A percentile compares a stretch with the other conserved stretches of the same genome.
phyloP scores from a whole-genome alignment of 1,139 yeast species.

The Citeromyces hawaiiensis region DNA sequence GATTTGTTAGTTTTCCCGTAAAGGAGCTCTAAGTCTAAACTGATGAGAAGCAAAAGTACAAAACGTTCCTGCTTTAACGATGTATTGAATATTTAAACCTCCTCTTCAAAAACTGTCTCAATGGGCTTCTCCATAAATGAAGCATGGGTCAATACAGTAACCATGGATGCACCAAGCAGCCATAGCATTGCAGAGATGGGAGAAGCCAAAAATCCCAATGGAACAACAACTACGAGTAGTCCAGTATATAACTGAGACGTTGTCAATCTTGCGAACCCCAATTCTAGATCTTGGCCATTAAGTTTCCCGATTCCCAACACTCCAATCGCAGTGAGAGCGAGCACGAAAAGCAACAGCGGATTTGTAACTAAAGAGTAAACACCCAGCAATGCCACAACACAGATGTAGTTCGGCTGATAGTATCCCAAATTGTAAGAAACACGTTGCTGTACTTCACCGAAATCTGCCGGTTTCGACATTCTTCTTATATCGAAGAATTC shows the following conservation, averaged over 20 bases:
- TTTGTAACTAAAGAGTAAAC: constrained; percentile 73
- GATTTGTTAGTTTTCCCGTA: constrained; percentile 1
- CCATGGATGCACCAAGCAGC: constrained; percentile 92
- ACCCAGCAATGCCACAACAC: constrained; percentile 58
- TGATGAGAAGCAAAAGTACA: too few species aligned
- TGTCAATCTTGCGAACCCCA: constrained; percentile 46
- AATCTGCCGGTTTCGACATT: constrained; percentile 79
- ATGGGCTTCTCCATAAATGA: constrained; percentile 94
- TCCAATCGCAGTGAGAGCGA: constrained; percentile 56
- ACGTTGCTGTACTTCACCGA: constrained; percentile 82
- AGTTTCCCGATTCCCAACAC: constrained; percentile 65
- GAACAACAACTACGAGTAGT: constrained; percentile 63
- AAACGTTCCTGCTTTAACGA: too few species aligned
- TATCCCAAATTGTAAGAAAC: constrained; percentile 77
- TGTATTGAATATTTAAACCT: constrained; percentile 25
- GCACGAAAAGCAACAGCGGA: constrained; percentile 70
- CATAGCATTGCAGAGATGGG: constrained; percentile 92
- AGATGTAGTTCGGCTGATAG: constrained; percentile 77
- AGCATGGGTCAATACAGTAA: constrained; percentile 82
- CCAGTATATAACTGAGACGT: constrained; percentile 86
- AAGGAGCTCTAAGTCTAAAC: too few species aligned
- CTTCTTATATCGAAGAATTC: constrained; percentile 90
- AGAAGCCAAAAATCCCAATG: constrained; percentile 85
- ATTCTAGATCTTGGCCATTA: constrained; percentile 66
- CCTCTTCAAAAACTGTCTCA: constrained; percentile 93